These are phyloP conservation scores for Vitis riparia DNA, from an alignment of 164 flowering plant genomes.

Conservation along the genomic window DNA sequence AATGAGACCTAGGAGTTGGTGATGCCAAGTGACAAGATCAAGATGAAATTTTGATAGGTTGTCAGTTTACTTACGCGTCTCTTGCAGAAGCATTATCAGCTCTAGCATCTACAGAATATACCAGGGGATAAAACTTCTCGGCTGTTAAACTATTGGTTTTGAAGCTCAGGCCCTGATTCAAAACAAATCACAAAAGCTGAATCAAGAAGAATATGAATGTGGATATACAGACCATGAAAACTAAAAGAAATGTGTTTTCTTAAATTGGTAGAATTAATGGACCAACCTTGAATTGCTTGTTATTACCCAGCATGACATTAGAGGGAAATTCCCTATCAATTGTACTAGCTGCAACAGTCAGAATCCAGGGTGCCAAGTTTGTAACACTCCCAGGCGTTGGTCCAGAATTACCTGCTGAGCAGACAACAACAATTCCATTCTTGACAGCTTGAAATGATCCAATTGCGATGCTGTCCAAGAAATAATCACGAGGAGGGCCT, in stretches of 20 bases:
- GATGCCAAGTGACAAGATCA: not conserved
- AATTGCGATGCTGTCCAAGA: slow-evolving; percentile 5
- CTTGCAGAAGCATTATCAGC: no score
- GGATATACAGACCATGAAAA: no score
- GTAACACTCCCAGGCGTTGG: not conserved
- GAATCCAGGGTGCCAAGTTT: slow-evolving; percentile 30
- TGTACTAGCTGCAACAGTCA: not conserved
- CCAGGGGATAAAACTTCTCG: not conserved
- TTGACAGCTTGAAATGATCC: slow-evolving; percentile 28
- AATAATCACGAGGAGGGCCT: not conserved
- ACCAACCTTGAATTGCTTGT: not conserved
- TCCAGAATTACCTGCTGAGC: slow-evolving; percentile 22
- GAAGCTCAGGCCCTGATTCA: slow-evolving; percentile 1
- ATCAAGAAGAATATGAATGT: not conserved
- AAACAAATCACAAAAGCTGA: not conserved
- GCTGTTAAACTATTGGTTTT: slow-evolving; percentile 1
- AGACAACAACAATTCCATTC: slow-evolving; percentile 21
- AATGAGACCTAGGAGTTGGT: no score
- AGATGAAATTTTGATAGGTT: no score
- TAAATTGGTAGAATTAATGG: no score
- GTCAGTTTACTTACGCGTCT: not conserved
- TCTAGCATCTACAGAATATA: no score
- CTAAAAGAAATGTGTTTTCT: no score
- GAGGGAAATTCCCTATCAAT: no score
- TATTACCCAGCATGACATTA: no score